Conservation (phyloP, 805 yeast species). For the Barnettozyma wickerhamii region DNA sequence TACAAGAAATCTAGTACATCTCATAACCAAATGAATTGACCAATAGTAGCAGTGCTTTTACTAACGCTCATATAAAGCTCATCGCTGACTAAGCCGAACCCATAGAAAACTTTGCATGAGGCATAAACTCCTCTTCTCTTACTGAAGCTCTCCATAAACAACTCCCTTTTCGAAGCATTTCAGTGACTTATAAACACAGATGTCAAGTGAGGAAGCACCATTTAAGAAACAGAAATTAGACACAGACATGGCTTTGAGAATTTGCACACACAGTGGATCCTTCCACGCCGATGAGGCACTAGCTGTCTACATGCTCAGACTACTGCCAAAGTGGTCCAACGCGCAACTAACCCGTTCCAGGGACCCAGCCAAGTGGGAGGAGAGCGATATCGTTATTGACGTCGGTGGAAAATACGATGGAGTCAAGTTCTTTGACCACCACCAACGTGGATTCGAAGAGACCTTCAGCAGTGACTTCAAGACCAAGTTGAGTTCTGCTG, state of each 20-base stretch:
- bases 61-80: too few relatives aligned
- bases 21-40: too few relatives aligned
- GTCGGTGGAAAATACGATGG: conserved; percentile 91
- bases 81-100: neutral
- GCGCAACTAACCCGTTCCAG: conserved; percentile 80
- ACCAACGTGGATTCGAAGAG: conserved; percentile 86
- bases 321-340: conserved; percentile 61
- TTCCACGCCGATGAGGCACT: conserved; percentile 97
- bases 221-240: conserved; percentile 27
- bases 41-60: too few relatives aligned
- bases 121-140: too few relatives aligned
- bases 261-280: conserved; percentile 89
- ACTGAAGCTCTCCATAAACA: too few relatives aligned
- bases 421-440: conserved; percentile 87
- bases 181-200: too few relatives aligned
- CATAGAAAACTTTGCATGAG: neutral
- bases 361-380: conserved; percentile 76
- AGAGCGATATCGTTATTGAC: conserved; percentile 89
- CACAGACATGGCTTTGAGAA: conserved; percentile 39
- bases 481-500: conserved; percentile 92
- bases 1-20: too few relatives aligned
- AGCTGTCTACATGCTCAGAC: conserved; percentile 81
- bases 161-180: too few relatives aligned
- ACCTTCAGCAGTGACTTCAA: conserved; percentile 57
- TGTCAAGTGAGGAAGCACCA: neutral